Evolutionary conservation across 2,329 filamentous ascomycete genomes (phyloP).

Genomic region (Diaporthe vexans): DNA sequence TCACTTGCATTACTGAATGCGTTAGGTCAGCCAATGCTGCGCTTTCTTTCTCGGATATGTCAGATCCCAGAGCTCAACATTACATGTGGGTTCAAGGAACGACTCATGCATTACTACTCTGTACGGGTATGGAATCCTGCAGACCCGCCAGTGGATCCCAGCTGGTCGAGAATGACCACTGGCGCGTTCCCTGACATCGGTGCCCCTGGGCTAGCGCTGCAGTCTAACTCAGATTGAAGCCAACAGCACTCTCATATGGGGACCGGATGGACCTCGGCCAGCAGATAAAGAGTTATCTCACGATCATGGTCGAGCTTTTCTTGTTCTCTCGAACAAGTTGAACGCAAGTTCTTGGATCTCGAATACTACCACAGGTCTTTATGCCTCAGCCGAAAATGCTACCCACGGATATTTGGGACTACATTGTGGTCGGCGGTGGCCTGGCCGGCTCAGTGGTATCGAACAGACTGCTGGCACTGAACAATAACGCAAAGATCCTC

Average conservation of each 20-base stretch:
- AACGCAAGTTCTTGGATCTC: background rate
- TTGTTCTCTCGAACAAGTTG: too few relatives aligned
- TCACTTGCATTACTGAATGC: too few relatives aligned
- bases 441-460: slow-evolving; percentile 43
- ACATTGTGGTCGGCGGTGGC: slow-evolving; percentile 45
- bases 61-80: background rate
- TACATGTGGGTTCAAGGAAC: background rate
- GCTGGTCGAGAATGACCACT: background rate
- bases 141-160: background rate
- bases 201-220: background rate
- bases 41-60: too few relatives aligned
- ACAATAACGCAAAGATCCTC: slow-evolving; percentile 47
- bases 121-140: background rate
- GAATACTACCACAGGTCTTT: background rate
- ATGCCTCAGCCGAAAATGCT: background rate
- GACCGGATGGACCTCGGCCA: slow-evolving; percentile 4
- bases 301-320: too few relatives aligned
- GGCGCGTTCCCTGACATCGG: background rate
- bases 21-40: too few relatives aligned
- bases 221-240: background rate
- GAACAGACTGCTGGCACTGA: slow-evolving; percentile 37
- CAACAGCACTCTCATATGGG: background rate
- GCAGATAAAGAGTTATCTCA: background rate
- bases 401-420: slow-evolving; percentile 43
- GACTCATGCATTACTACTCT: background rate